Evolutionary conservation across 2,329 filamentous ascomycete genomes (phyloP), one percentile per base, ranked within the genome.

Genomic region (Cladophialophora carrionii): DNA sequence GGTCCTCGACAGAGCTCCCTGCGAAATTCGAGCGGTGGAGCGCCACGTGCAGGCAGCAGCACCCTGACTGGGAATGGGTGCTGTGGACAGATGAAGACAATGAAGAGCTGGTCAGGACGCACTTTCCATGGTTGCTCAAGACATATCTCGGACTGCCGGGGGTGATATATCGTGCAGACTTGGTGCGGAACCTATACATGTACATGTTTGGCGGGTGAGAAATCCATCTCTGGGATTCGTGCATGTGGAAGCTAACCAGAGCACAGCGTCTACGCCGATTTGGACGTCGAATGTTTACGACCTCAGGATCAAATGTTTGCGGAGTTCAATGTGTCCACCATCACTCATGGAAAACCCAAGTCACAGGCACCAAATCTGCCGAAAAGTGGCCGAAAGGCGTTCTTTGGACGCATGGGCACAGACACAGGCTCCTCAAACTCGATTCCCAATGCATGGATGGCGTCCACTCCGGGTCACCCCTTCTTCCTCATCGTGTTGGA

Each of bases 371-470:
- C 62, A 20, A 54, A 60, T 17, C 34, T 68, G 32, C 64, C 69
- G 46, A 64, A 66, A 41, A 65, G 43, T 32, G 68, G 62, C 31
- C 64, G 69, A 12, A 69, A 69, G 57, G 70, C 65, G 17, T 69
- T 77, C 49, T 74, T 77, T 32, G 75, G 75, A 7, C 71, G 74
- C 10, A 76, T 78, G 74, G 76, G 75, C 55, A 68, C 62, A 2
- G 71, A 77, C 63, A 62, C 68, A 1, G 56, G 54, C 1, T 76
- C 72, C 37, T 63, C 66, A 26, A 73, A 77, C 57, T 74, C 72
- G n/a, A 76, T 77, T 26, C 76, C 75, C 48, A 77, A 78, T 54
- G 76, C 75, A 3, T 77, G 75, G 75, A 77, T 77, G 76, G 75
- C 74, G 4, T 69, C 76, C 2, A 74, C 74, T 0, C 76, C 75